Percentiles rank a stretch among this genome's conserved stretches.
Evolutionary conservation across 345 rosid species (phyloP).

Genomic region (Cochlearia excelsa): DNA sequence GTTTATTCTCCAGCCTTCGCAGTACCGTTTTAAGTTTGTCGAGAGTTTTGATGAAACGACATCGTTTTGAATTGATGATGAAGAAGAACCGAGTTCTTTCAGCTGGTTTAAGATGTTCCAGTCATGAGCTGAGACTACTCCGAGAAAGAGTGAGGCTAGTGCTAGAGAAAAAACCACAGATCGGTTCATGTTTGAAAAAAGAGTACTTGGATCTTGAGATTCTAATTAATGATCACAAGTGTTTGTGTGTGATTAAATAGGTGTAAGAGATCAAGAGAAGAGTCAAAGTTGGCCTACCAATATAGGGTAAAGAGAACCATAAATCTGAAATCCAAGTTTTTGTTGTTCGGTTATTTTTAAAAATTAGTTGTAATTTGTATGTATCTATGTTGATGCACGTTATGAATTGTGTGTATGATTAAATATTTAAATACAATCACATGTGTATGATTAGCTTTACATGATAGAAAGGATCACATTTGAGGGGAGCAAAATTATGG

Average conservation of each 20-base stretch:
- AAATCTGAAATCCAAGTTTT: conserved; percentile 27
- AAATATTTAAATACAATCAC: too few species aligned
- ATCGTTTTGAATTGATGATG: conserved; percentile 19
- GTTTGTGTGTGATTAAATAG: conserved; percentile 3
- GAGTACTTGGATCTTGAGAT: conserved; percentile 7
- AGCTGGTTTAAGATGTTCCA: conserved; percentile 62
- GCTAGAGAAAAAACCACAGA: conserved; percentile 32
- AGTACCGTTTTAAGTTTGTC: conserved; percentile 47
- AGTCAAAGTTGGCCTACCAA: background rate
- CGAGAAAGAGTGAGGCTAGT: conserved; percentile 38
- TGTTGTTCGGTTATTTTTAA: background rate
- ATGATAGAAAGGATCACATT: too few species aligned
- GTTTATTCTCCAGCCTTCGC: conserved; percentile 80
- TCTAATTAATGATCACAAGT: background rate
- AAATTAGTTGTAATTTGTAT: too few species aligned
- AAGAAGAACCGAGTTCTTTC: conserved; percentile 20
- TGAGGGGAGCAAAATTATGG: too few species aligned
- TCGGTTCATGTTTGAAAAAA: conserved; percentile 41
- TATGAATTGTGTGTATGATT: too few species aligned
- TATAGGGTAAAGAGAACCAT: conserved; percentile 3
- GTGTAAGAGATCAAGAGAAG: conserved; percentile 18
- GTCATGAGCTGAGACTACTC: conserved; percentile 44
- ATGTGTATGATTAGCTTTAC: too few species aligned
- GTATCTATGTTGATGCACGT: too few species aligned
- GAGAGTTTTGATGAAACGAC: conserved; percentile 5